Evolutionary conservation across 495 filamentous ascomycete genomes (phyloP).

Genomic region (Hypoxylon intermedium): DNA sequence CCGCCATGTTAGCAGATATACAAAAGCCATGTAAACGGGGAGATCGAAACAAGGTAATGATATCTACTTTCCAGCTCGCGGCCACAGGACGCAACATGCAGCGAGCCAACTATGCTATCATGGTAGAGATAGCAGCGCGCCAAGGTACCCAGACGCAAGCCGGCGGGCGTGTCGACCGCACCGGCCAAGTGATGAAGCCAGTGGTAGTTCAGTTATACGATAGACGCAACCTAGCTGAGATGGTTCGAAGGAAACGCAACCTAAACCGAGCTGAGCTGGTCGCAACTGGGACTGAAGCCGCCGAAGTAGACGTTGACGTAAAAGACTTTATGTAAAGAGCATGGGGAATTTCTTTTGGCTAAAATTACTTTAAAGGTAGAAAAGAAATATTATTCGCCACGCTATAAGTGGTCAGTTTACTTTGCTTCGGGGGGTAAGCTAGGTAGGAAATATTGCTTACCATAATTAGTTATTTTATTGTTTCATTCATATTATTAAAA

Average conservation of each 20-base stretch:
- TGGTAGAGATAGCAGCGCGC: neutral
- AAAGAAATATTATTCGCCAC: too few relatives aligned
- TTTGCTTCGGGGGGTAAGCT: too few relatives aligned
- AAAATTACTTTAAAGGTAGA: too few relatives aligned
- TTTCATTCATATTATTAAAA: too few relatives aligned
- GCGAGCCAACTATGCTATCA: conserved; percentile 16
- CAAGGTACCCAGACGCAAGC: neutral
- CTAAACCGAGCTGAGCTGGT: too few relatives aligned
- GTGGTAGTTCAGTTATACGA: conserved; percentile 3
- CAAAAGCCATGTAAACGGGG: neutral
- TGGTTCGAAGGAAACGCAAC: neutral
- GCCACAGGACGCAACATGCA: conserved; percentile 12
- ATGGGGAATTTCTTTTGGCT: too few relatives aligned
- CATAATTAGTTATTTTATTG: too few relatives aligned
- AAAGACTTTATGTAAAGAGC: too few relatives aligned
- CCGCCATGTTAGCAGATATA: neutral
- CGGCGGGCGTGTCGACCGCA: conserved; percentile 11
- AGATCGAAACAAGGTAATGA: conserved; percentile 4
- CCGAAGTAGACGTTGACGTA: too few relatives aligned
- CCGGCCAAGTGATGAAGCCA: neutral
- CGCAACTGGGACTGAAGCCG: too few relatives aligned
- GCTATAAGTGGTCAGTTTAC: too few relatives aligned
- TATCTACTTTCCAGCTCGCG: neutral
- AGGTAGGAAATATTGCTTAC: too few relatives aligned
- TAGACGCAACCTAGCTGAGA: neutral